Evolutionary conservation across 768 basidiomycete genomes (phyloP), one percentile per base, ranked within the genome.

Genomic region (Scleroderma citrinum): DNA sequence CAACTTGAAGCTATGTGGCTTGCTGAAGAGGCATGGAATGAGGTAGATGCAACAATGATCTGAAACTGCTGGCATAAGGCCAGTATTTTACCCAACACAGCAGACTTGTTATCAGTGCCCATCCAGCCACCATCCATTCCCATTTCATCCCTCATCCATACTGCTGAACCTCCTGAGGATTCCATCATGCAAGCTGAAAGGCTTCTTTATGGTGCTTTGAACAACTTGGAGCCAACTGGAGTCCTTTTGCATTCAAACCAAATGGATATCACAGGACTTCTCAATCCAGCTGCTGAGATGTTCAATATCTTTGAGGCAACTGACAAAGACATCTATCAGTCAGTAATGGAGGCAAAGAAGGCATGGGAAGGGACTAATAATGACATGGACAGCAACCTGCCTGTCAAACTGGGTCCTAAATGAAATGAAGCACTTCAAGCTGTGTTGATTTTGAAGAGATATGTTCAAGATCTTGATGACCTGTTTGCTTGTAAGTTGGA

Each of bases 401-500:
- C n/a, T 3, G 36, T 20, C 20, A 4, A 7, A 36, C 35, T 14
- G 35, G 35, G 35, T 36, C 36, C n/a, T 7, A 17, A 13, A 38
- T 8, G 16, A 4, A 38, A 38, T n/a, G 19, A 38, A 2, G 19
- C 17, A 19, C 37, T 38, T 11, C 37, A 38, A 20, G 37, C 37
- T 11, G 17, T 20, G 10, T n/a, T 38, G 37, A 10, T 38, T 17
- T 38, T 67, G 12, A 50, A 52, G 29, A 47, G 42, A 7, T 65
- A 57, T 46, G n/a, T 63, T 23, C 29, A 43, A 8, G 51, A 56
- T 41, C 26, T 56, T 7, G 53, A 62, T 48, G 56, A 60, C 40
- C 52, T 54, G 2, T 66, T 54, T 34, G 57, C 59, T 7, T 47
- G 52, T 35, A 56, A 62, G 44, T 40, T 62, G 24, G 62, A 64